Conservation (phyloP, 2,329 filamentous ascomycete genomes). For the Epichloe sp. region DNA sequence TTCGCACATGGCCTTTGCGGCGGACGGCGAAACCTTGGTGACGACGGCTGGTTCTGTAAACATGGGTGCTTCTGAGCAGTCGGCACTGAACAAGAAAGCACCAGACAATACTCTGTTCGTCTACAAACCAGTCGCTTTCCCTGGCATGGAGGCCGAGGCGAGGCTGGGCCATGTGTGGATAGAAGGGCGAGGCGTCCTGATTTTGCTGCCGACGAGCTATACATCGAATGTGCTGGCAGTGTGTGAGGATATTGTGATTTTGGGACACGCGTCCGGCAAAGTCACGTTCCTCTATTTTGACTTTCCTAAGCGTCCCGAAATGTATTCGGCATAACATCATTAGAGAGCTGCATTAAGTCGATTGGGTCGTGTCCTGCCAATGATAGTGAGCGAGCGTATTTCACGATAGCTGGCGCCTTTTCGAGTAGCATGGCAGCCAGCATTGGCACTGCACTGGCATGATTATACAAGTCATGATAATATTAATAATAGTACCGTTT, state of each 20-base stretch:
- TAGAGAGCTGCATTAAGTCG: background rate
- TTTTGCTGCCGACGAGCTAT: constrained; percentile 5
- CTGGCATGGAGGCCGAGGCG: constrained; percentile 6
- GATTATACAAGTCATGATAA: background rate
- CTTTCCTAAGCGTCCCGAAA: constrained; percentile 2
- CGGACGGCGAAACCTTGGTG: constrained; percentile 3
- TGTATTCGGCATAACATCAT: background rate
- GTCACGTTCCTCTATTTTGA: constrained; percentile 8
- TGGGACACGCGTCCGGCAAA: constrained; percentile 8
- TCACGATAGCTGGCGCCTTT: background rate
- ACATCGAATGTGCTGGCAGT: constrained; percentile 5
- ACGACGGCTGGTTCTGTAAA: constrained; percentile 6
- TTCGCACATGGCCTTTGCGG: constrained; percentile 4
- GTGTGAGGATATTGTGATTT: constrained; percentile 6
- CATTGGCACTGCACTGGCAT: background rate
- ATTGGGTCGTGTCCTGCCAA: background rate
- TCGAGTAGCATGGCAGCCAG: background rate
- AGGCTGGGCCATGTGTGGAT: constrained; percentile 7
- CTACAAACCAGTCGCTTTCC: constrained; percentile 7
- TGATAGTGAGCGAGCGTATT: background rate
- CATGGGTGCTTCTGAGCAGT: background rate
- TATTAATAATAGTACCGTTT: too few species aligned
- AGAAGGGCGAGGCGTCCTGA: constrained; percentile 4
- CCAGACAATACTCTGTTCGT: constrained; percentile 5
- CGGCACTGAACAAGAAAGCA: constrained; percentile 3